Base-by-base conservation (phyloP, 805 yeast genomes). In the Candida yuanshanica region DNA sequence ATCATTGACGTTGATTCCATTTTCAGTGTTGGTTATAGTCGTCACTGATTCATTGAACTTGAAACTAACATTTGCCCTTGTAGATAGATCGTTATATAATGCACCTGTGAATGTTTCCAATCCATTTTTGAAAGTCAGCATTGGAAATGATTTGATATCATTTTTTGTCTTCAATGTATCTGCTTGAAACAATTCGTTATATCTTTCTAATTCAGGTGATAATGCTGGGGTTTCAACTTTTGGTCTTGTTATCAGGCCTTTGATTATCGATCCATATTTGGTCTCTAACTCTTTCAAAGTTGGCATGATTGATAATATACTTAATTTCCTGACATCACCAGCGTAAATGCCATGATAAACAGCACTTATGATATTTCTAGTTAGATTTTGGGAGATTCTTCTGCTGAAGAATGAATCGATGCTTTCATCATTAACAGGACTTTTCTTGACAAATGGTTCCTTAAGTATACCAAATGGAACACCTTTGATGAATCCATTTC, bases 301-400 rank as follows among this genome's bases (percentile, higher is more conserved):
- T 4, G 81, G 79, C 46, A 86, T 56, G 0, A 86, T 69, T 4
- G 83, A 69, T 17, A 74, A 63, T 0, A 83, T 78, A 65, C 95
- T 84, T 37, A 91, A 61, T 42, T 74, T 66, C 6, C 69, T 53
- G 2, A 79, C 70, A 59, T 90, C 95, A n/a, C 87, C 93, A 1
- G 95, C 96, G 60, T 89, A 91, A 1, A 93, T 79, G 0, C 99
- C 99, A 55, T 89, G 88, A 58, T 83, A 68, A 4, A 89, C 64
- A 0, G 96, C 98, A 60, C 95, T 84, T 17, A 84, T 63, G 12
- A 91, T 62, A 38, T 85, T 80, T 8, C 68, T 65, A 5, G 82
- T 60, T 3, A 66, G 40, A 1, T 56, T 53, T 8, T 68, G 66
- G 3, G 90, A 90, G 56, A 89, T 81, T 45, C 96, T 63, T 48